Evolutionary conservation across 129 eudicot genomes (phyloP), one percentile per base, ranked within the genome.

Genomic region (Silybum marianum): DNA sequence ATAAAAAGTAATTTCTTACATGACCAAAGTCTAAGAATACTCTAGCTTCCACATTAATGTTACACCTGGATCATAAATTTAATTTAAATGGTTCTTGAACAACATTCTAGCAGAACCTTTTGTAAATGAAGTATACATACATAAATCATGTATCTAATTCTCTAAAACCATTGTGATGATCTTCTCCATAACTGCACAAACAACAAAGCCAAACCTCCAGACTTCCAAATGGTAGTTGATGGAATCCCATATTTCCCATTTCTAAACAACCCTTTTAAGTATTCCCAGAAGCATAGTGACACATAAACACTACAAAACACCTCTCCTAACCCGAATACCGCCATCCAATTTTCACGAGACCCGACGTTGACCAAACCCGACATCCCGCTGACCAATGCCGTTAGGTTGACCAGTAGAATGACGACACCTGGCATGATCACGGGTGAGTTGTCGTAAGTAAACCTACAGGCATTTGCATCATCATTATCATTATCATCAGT

Each of bases 191-290:
- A 75, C n/a, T 82, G 85, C 44, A 84, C 74, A 74, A 86, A 82
- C 32, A 86, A 24, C 30, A 82, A 82, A 40, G 85, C 88, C 71
- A 86, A 69, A 68, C 38, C 80, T 62, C 81, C 87, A 0, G 92
- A 76, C 69, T 86, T 89, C 78, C 79, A 80, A 36, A 86, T 84
- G 4, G 87, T 89, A n/a, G 76, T 12, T 0, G 28, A 67, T 14
- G 90, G 90, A 63, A 86, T 86, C 75, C 92, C 88, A 82, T 89
- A 82, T 82, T 82, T 89, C 16, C 93, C 89, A 22, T 72, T 87
- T 22, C 88, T 75, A 82, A 86, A 86, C 75, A 89, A 32, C 76
- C 92, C 92, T 79, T 84, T 89, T 0, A 89, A 69, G 26, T 28
- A 89, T 60, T 82, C 89, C 93, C 87, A 85, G 5, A 90, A 85